Percentiles rank a stretch among this genome's conserved stretches.
phyloP scores from a whole-genome alignment of 805 yeast genomes.

The Candida pseudofarinosa region DNA sequence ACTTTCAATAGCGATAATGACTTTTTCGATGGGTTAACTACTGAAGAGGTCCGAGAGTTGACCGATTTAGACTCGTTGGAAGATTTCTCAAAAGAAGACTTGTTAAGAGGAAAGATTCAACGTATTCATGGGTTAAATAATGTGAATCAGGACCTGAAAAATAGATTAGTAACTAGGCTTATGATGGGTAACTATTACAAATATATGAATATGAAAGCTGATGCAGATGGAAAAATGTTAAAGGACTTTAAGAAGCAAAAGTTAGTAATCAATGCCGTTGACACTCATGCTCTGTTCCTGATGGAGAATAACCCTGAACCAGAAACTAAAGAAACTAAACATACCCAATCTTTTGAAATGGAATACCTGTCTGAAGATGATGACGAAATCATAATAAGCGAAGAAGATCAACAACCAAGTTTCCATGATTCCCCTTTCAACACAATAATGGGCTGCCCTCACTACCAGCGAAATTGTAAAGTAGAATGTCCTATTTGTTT shows the following conservation, averaged over 20 bases:
- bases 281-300: too few species aligned
- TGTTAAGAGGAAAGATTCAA: constrained; percentile 47
- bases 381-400: constrained; percentile 46
- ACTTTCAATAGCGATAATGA: constrained; percentile 23
- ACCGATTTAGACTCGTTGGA: constrained; percentile 33
- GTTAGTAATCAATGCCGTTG: constrained; percentile 11
- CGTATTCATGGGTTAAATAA: constrained; percentile 36
- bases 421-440: constrained; percentile 41
- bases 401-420: constrained; percentile 45
- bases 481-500: constrained; percentile 73
- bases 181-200: constrained; percentile 68
- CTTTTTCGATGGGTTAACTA: constrained; percentile 31
- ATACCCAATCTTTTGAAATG: background rate
- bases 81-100: constrained; percentile 35
- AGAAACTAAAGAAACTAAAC: background rate
- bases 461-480: constrained; percentile 81
- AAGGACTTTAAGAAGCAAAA: constrained; percentile 10
- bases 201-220: constrained; percentile 33
- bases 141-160: constrained; percentile 40
- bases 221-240: constrained; percentile 6
- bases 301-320: constrained; percentile 4
- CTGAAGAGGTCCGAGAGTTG: constrained; percentile 30
- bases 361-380: constrained; percentile 9
- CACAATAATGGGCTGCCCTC: constrained; percentile 68
- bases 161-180: constrained; percentile 53